Evolutionary conservation across 345 rosid species (phyloP), one percentile per base, ranked within the genome.

Genomic region (Heritiera littoralis): DNA sequence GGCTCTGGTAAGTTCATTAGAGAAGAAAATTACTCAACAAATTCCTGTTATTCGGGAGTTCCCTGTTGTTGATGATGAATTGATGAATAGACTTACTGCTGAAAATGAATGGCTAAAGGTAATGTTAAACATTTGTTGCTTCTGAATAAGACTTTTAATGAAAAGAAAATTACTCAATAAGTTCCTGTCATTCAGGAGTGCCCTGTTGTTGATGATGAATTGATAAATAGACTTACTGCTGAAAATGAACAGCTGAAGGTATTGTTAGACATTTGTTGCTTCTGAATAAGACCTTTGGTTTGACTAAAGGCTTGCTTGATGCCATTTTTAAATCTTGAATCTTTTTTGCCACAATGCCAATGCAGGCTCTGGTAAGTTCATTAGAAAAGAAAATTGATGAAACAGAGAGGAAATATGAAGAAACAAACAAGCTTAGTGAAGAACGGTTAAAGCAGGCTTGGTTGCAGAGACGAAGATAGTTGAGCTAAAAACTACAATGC

Each of bases 51-150:
- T 88, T 84, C 88, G 87, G 82, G 90, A 90, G 70, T 87, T 90
- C 78, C 86, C 92, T 12, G 89, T 89, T 64, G 82, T 87, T 77
- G 92, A 91, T 85, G 82, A 84, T 80, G 97, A 84, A 60, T 81
- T 86, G 84, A 83, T 80, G 86, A 85, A 90, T 72, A 91, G 88
- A 79, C 91, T 92, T 63, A 80, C 85, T 38, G 82, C 85, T 58
- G 99, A 96, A 89, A 96, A 90, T 87, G 93, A 94, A 85, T 86
- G 89, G 83, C 93, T 96, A 73, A 94, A 92, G 95, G 98, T 89
- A 75, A 80, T 77, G 75, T 60, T 74, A 38, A 66, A 32, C 18
- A 15, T 51, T 49, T 81, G 75, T 66, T 64, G 43, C 43, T 80
- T 81, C 61, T 18, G 8, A 32, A 30, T 72, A 15, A 32, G n/a